These are phyloP conservation scores for Ichthyophthirius multifiliis DNA, from an alignment of 169 alveolate genomes.

Conservation along the genomic window DNA sequence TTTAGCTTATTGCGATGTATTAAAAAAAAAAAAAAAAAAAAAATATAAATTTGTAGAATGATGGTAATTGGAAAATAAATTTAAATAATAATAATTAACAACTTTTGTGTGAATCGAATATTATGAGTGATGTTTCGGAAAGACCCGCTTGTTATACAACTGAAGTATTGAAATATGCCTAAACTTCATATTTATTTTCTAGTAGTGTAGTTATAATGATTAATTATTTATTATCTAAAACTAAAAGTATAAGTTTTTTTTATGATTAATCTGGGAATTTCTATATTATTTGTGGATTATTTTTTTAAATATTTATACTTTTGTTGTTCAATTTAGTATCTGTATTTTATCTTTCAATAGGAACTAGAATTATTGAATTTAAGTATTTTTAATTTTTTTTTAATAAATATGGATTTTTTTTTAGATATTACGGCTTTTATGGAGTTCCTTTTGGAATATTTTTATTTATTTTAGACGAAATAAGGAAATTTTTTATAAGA, in stretches of 20 bases:
- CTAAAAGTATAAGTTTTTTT: neutral
- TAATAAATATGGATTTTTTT: neutral
- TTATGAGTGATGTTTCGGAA: neutral
- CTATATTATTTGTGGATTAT: neutral
- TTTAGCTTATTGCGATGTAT: neutral
- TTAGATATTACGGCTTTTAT: neutral
- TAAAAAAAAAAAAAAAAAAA: neutral
- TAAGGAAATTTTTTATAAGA: neutral
- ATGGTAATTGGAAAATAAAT: neutral
- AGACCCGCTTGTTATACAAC: constrained; percentile 1
- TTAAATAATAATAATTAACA: too few relatives aligned
- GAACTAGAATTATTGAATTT: neutral
- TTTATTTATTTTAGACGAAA: neutral
- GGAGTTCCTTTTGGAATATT: neutral
- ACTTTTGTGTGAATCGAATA: too few relatives aligned
- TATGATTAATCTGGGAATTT: neutral
- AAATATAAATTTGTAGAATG: neutral
- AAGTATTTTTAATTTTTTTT: neutral
- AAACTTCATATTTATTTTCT: neutral
- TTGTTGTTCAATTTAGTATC: neutral
- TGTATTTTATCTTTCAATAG: neutral
- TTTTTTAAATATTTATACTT: neutral
- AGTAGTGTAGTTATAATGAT: neutral
- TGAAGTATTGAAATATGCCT: neutral
- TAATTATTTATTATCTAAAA: neutral